Evolutionary conservation across 2,329 filamentous ascomycete genomes (phyloP).

Genomic region (Neonectria punicea): DNA sequence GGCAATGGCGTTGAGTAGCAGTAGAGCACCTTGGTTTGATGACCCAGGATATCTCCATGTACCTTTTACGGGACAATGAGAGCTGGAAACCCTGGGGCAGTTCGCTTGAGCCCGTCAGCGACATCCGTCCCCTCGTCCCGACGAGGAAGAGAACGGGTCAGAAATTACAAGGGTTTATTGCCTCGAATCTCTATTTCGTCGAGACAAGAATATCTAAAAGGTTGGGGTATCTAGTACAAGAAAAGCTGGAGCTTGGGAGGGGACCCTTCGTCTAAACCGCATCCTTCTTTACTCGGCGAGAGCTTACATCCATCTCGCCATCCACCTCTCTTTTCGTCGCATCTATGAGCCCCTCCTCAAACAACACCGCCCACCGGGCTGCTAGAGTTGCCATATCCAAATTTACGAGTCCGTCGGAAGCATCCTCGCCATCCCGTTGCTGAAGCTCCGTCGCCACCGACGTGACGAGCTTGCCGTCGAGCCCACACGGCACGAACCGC

Average conservation of each 20-base stretch:
- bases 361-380: slow-evolving; percentile 46
- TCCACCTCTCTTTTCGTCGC: slow-evolving; percentile 38
- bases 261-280: not conserved
- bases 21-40: not conserved
- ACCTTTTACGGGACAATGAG: not conserved
- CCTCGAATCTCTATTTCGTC: not conserved
- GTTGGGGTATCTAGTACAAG: not conserved
- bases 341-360: slow-evolving; percentile 48
- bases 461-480: slow-evolving; percentile 83
- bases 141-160: not conserved
- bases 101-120: not conserved
- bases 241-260: not conserved
- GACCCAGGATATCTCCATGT: not conserved
- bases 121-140: not conserved
- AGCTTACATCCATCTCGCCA: slow-evolving; percentile 24
- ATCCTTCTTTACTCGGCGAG: slow-evolving; percentile 10
- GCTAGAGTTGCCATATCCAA: slow-evolving; percentile 47
- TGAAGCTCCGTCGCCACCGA: slow-evolving; percentile 69
- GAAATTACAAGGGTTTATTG: not conserved
- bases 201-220: not conserved
- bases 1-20: too few relatives aligned
- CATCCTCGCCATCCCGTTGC: slow-evolving; percentile 20
- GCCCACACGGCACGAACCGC: slow-evolving; percentile 89
- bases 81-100: not conserved
- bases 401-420: slow-evolving; percentile 1